These are phyloP conservation scores for Nannizziopsis arthrosporioides DNA, from an alignment of 2,329 filamentous ascomycete species.

Conservation along the genomic window DNA sequence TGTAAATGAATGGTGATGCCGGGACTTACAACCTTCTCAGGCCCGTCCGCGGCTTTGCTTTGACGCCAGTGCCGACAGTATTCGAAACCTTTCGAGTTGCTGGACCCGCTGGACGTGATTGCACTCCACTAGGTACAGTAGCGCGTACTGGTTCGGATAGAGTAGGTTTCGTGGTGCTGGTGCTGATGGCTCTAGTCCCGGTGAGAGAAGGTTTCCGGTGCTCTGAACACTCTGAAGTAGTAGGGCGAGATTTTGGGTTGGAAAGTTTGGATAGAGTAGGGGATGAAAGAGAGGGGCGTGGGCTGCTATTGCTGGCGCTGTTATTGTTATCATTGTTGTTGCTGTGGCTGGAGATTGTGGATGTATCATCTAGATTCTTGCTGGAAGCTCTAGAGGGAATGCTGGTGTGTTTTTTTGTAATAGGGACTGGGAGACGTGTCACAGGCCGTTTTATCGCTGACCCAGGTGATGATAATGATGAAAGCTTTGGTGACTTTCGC, in stretches of 20 bases:
- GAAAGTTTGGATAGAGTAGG: background rate
- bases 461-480: background rate
- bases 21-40: slow-evolving; percentile 8
- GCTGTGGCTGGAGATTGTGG: background rate
- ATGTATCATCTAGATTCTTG: too few species aligned
- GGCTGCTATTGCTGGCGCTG: background rate
- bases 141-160: background rate
- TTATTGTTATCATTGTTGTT: background rate
- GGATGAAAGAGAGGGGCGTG: background rate
- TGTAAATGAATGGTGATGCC: background rate
- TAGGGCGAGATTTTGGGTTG: background rate
- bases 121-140: background rate
- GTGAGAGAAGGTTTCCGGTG: background rate
- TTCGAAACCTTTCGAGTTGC: background rate
- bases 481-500: slow-evolving; percentile 12
- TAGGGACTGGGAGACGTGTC: too few species aligned
- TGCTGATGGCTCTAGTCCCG: too few species aligned
- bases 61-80: background rate
- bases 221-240: background rate
- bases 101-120: background rate
- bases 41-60: slow-evolving; percentile 9
- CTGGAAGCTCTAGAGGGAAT: background rate
- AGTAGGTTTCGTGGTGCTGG: background rate
- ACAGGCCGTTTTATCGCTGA: too few species aligned
- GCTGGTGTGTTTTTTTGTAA: too few species aligned